A percentile compares a stretch with the other conserved stretches of the same genome.
phyloP scores from a whole-genome alignment of 805 yeast species.

The Metschnikowia borealis region DNA sequence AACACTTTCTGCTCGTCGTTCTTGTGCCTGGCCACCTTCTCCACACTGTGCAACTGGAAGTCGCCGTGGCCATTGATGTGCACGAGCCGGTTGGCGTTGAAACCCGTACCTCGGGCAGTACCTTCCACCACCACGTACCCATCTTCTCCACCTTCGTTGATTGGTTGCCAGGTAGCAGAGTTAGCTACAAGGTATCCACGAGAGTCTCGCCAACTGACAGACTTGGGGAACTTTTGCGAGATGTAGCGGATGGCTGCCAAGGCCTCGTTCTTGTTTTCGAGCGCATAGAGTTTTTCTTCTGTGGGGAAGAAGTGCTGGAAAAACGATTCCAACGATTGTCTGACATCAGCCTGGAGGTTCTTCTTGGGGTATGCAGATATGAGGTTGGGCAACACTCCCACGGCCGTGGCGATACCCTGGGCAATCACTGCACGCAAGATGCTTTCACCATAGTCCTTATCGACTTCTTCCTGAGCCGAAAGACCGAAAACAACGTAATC shows the following conservation, averaged over 20 bases:
- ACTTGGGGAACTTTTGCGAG: constrained; percentile 83
- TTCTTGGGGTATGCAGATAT: constrained; percentile 63
- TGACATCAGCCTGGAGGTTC: constrained; percentile 66
- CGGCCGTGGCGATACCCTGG: constrained; percentile 84
- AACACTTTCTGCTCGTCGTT: constrained; percentile 23
- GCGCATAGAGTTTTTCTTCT: constrained; percentile 69
- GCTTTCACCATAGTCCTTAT: constrained; percentile 77
- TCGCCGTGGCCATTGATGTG: constrained; percentile 92
- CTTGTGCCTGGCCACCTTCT: constrained; percentile 35
- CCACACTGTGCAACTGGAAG: constrained; percentile 68
- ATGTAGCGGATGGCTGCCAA: constrained; percentile 65
- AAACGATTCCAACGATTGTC: constrained; percentile 41
- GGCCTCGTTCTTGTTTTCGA: constrained; percentile 69
- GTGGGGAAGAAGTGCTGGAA: constrained; percentile 51
- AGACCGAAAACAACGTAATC: constrained; percentile 89
- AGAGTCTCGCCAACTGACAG: constrained; percentile 88
- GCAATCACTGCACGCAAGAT: constrained; percentile 81
- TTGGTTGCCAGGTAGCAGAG: constrained; percentile 38
- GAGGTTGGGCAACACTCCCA: constrained; percentile 76
- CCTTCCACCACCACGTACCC: constrained; percentile 67
- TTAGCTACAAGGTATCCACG: constrained; percentile 87
- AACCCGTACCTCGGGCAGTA: constrained; percentile 79
- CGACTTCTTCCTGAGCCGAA: constrained; percentile 83
- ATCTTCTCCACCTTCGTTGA: constrained; percentile 19
- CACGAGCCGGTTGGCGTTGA: constrained; percentile 70